Evolutionary conservation across 805 yeast species (phyloP), one percentile per base, ranked within the genome.

Genomic region (Schizosaccharomyces japonicus): DNA sequence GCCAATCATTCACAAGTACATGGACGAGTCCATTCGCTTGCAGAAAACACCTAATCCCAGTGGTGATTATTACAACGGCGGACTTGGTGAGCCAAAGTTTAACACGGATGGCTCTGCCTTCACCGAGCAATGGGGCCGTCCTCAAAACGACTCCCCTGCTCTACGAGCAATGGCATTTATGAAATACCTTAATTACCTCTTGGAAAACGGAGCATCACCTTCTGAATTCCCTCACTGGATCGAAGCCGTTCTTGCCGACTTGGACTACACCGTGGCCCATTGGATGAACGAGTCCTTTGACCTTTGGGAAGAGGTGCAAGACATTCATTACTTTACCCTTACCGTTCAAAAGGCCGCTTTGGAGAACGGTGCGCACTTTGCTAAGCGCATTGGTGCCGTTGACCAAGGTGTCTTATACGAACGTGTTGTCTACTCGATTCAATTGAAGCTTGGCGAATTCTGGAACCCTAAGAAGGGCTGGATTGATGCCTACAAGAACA

Each of bases 121-220:
- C 55, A 59, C 60, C 4, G 76, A 64, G 2, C 59, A 65, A 31
- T 87, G 96, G 96, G 96, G 96, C 1, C 68, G 96, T 54, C 96
- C 96, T 1, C 96, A 87, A 62, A 71, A 83, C 50, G 96, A 87
- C 60, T 96, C 96, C 0, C 95, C 96, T 0, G 85, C 92, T 1
- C 66, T 87, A 49, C 69, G 95, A 55, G 69, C 76, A 8, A 68
- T 78, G 49, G 70, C 94, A 1, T 67, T 77, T 21, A 60, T 72
- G 33, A 70, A 70, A 51, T 80, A 73, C 57, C 54, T 80, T 50
- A 61, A 64, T 21, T 54, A 69, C 2, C 59, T 76, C 50, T 53
- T 60, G 4, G 56, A 60, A 25, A 59, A 59, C 49, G 57, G 60
- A 19, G 21, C 50, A 44, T 8, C 56, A 52, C 52, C 49, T 2